Evolutionary conservation across 305 asterid genomes (phyloP), one percentile per base, ranked within the genome.

Genomic region (Fraxinus nigra): DNA sequence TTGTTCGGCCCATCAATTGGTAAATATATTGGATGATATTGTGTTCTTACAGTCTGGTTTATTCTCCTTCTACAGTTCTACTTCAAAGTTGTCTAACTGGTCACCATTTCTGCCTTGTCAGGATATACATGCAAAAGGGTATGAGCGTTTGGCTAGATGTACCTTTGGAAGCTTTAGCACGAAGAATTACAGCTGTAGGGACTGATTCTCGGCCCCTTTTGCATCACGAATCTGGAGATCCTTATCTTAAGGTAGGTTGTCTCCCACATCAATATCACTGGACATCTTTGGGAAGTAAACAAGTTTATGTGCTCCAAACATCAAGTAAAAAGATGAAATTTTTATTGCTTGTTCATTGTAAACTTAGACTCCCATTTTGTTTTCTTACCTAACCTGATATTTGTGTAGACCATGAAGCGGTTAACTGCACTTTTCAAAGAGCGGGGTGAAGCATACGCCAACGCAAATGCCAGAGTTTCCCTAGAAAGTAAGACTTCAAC

Each of bases 121-220:
- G 99, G 98, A 90, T 88, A 81, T 92, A 95, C 87, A 95, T 95
- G 93, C 90, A 83, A 79, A 93, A 91, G 86, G 99, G 99, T 70
- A 86, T 91, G 40, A 93, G 89, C 79, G 93, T 93, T 76, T 95
- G 97, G 97, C 81, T 95, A 67, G 99, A 95, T 40, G 98, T 95
- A 38, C 95, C 98, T 63, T 86, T 95, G 88, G 92, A 94, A 40
- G 96, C 97, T 85, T 92, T 94, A 87, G 98, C 98, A 48, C 92
- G 89, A 61, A 88, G 97, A 90, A 90, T 94, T 75, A 79, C 92
- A 37, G 90, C 93, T 11, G 92, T 89, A 1, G 98, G 98, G 74
- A 91, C 95, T 34, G 80, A 86, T 82, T 93, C 97, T 30, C 95
- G 99, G 7, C 98, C 98, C 82, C 91, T 94, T 32, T 80, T 94